A percentile compares a stretch with the other conserved stretches of the same genome.
phyloP scores from a whole-genome alignment of 2,329 filamentous ascomycete species.

The Pseudogymnoascus sp. region DNA sequence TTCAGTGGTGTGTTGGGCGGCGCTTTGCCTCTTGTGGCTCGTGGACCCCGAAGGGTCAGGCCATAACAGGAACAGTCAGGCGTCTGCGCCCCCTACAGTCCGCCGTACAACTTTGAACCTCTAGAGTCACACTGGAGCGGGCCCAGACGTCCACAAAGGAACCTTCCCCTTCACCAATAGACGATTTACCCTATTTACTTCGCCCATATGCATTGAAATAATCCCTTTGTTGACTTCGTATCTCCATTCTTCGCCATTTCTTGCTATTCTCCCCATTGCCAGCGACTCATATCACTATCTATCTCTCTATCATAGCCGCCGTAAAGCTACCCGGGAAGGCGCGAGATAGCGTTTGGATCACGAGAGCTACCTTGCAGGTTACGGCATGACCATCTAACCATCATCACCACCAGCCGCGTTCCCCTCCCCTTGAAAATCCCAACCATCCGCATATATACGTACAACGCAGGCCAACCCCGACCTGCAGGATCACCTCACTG shows the following conservation, averaged over 20 bases:
- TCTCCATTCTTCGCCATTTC: not conserved
- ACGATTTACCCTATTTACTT: not conserved
- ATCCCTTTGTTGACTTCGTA: not conserved
- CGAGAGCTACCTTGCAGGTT: conserved; percentile 9
- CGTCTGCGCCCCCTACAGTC: not conserved
- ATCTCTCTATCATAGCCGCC: not conserved
- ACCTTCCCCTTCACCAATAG: not conserved
- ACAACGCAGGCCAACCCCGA: not conserved
- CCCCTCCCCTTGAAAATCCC: not conserved
- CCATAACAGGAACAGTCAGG: conserved; percentile 1
- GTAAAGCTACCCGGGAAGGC: conserved; percentile 1
- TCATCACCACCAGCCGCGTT: not conserved
- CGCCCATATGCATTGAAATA: not conserved
- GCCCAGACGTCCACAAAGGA: not conserved
- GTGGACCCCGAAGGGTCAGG: conserved; percentile 1
- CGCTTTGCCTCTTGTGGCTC: not conserved
- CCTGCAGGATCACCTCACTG: not conserved
- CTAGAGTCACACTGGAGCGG: not conserved
- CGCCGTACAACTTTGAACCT: conserved; percentile 2
- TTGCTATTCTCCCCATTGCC: not conserved
- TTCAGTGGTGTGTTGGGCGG: not conserved
- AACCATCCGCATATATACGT: not conserved
- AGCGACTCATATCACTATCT: not conserved
- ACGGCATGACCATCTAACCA: conserved; percentile 5
- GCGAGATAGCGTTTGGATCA: conserved; percentile 8